Conservation (phyloP, 768 basidiomycete genomes). For the Podaxis mareebaensis region DNA sequence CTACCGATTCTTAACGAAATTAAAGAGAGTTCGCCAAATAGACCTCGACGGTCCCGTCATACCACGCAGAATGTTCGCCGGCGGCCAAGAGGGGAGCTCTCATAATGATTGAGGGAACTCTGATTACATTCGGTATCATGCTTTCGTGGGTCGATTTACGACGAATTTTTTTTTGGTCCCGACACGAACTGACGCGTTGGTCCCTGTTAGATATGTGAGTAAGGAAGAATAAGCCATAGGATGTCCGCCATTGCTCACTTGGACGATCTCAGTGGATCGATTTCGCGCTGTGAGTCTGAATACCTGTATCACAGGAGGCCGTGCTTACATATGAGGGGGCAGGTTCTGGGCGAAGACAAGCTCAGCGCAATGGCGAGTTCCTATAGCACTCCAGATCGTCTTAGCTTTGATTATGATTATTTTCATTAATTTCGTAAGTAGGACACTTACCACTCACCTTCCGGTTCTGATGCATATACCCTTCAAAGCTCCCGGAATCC, state of each 20-base stretch:
- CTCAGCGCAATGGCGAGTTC: conserved; percentile 63
- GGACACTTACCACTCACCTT: background rate
- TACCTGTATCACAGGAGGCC: background rate
- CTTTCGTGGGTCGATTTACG: conserved; percentile 45
- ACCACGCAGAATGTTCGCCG: conserved; percentile 67
- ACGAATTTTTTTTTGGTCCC: background rate
- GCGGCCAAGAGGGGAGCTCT: conserved; percentile 58
- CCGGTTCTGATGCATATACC: background rate
- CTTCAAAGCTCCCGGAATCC: conserved; percentile 53
- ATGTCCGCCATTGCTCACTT: background rate
- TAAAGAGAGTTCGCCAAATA: conserved; percentile 21
- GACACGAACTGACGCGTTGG: background rate
- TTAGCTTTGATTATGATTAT: conserved; percentile 55
- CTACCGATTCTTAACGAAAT: background rate
- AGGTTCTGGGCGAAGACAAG: conserved; percentile 53
- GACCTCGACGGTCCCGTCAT: conserved; percentile 67
- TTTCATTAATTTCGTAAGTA: conserved; percentile 49
- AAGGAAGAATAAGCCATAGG: background rate
- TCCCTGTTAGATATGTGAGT: conserved; percentile 20
- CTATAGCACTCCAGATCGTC: conserved; percentile 59
- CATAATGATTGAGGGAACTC: conserved; percentile 65
- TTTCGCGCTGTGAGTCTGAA: conserved; percentile 50
- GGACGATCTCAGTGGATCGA: conserved; percentile 52
- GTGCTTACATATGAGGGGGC: conserved; percentile 3
- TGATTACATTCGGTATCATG: conserved; percentile 66